phyloP scores from a whole-genome alignment of 2,329 filamentous ascomycete genomes.

The Waltergamsia citrina region DNA sequence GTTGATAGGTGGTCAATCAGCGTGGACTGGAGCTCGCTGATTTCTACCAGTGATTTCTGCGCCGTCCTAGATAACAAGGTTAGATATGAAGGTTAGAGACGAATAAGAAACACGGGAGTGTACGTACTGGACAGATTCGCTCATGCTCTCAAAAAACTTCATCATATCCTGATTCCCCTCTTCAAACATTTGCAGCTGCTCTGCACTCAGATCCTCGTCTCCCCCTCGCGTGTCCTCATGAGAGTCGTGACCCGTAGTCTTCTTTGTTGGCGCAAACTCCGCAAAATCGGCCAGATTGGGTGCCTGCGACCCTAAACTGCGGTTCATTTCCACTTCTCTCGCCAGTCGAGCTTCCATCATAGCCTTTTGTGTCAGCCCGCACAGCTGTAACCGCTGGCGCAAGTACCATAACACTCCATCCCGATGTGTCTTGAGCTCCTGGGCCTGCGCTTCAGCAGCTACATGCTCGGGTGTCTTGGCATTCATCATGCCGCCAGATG shows the following conservation, averaged over 20 bases:
- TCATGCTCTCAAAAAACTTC: slow-evolving; percentile 84
- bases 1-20: slow-evolving; percentile 77
- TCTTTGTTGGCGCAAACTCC: slow-evolving; percentile 15
- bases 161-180: slow-evolving; percentile 89
- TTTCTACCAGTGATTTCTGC: slow-evolving; percentile 85
- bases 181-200: slow-evolving; percentile 89
- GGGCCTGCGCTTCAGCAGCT: slow-evolving; percentile 60
- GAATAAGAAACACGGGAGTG: neutral
- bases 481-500: slow-evolving; percentile 45
- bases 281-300: slow-evolving; percentile 21
- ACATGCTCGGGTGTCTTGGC: slow-evolving; percentile 55
- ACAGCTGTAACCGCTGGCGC: slow-evolving; percentile 64
- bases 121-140: slow-evolving; percentile 85
- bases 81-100: neutral
- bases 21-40: slow-evolving; percentile 83
- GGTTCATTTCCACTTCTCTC: slow-evolving; percentile 80
- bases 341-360: slow-evolving; percentile 91
- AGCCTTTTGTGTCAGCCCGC: slow-evolving; percentile 66
- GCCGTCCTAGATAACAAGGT: slow-evolving; percentile 50
- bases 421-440: slow-evolving; percentile 59
- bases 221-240: slow-evolving; percentile 7
- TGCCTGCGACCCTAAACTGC: slow-evolving; percentile 71
- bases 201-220: slow-evolving; percentile 56
- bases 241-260: neutral
- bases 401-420: slow-evolving; percentile 82